Base-by-base conservation (phyloP, 371 early-diverging fungal genomes). In the Phascolomyces articulosus region DNA sequence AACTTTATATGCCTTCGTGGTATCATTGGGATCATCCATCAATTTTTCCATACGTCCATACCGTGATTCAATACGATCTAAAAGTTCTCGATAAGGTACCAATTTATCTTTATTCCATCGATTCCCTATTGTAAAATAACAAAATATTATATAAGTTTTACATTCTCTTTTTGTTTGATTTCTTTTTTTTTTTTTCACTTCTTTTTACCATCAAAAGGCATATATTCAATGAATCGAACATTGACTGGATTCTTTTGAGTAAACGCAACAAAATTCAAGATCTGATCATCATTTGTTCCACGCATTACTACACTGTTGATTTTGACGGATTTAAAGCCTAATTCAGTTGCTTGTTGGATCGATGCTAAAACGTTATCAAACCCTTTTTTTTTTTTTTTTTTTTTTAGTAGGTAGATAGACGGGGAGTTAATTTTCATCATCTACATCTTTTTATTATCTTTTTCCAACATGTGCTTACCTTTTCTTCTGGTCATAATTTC, bases 141-240 rank as follows among this genome's bases (percentile, higher is more conserved):
- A 51, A 38, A 51, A 38, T n/a, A 44, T 44, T 15, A n/a, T n/a
- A n/a, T n/a, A n/a, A n/a, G 44, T 44, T 13, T 18, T 16, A 44
- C 1, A 13, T 44, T 13, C 15, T 26, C 27, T 15, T 23, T 21
- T 51, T 20, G 20, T 21, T 55, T 48, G 4, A 20, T 40, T 15
- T 31, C 10, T 40, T 34, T 53, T 23, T 40, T 4, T 44, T 13
- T 8, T 44, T 11, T 23, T 51, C 9, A 38, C 47, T 11, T 23
- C 28, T 6, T n/a, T 74, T 66, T 79, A 90, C 93, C 96, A 73
- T 93, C 96, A 82, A 97, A 97, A 0, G 98, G 98, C 96, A 96
- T 97, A 68, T 95, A 96, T 75, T 97, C 98, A 67, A 97, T 97
- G 74, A 97, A 97, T 24, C 98, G 85, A 0, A 97, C 88, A 56